These are phyloP conservation scores for Hevea brasiliensis DNA, from an alignment of 345 rosid genomes.

Conservation along the genomic window DNA sequence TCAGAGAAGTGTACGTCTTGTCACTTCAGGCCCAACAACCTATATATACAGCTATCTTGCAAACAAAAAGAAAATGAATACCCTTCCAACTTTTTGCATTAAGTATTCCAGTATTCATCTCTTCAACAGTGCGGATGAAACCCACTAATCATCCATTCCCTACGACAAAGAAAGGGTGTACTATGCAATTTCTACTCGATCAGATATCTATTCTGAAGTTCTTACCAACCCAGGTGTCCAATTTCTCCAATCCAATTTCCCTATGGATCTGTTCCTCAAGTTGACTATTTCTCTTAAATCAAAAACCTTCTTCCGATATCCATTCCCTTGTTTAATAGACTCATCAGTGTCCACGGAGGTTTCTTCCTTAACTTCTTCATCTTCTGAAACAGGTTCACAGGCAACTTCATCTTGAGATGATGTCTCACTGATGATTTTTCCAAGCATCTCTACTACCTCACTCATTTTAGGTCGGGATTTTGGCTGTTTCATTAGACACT, in stretches of 20 bases:
- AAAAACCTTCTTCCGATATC: conserved; percentile 57
- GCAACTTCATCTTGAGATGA: conserved; percentile 35
- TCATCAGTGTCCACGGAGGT: conserved; percentile 35
- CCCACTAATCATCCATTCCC: conserved; percentile 9
- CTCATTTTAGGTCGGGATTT: conserved; percentile 95
- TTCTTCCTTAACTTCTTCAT: conserved; percentile 48
- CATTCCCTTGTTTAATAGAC: conserved; percentile 49
- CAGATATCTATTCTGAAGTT: conserved; percentile 48
- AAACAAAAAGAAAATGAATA: conserved; percentile 7
- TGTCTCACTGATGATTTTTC: conserved; percentile 54
- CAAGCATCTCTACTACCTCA: conserved; percentile 67
- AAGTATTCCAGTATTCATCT: conserved; percentile 7
- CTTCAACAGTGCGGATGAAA: background rate
- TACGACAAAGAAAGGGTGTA: background rate
- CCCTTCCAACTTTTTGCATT: conserved; percentile 18
- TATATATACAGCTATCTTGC: conserved; percentile 42
- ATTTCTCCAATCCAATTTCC: conserved; percentile 88
- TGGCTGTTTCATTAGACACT: conserved; percentile 74
- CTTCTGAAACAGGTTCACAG: conserved; percentile 31
- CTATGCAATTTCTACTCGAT: background rate
- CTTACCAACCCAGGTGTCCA: conserved; percentile 87
- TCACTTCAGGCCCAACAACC: conserved; percentile 8
- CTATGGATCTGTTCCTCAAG: conserved; percentile 76
- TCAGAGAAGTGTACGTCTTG: background rate
- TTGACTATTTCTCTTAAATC: conserved; percentile 65